Conservation (phyloP, 1,284 basidiomycete genomes). For the Puccinia horiana region DNA sequence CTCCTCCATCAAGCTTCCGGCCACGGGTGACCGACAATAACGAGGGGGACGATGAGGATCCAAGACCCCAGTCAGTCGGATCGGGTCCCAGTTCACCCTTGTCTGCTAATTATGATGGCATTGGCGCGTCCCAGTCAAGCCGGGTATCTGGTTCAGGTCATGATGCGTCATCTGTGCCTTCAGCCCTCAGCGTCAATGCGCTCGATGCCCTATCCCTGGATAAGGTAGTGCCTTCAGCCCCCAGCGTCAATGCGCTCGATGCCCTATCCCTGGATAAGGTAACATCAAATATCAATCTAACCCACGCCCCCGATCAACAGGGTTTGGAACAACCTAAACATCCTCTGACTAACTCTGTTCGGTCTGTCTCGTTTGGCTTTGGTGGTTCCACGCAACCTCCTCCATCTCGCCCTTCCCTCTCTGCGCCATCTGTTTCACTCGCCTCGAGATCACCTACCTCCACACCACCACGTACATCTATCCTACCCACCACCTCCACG, state of each 20-base stretch:
- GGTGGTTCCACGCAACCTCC: background rate
- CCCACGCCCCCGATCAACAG: background rate
- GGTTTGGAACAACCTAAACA: background rate
- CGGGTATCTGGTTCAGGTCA: background rate
- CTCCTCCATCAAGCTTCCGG: background rate
- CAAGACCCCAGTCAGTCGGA: background rate
- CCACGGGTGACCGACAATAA: background rate
- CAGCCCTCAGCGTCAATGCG: background rate
- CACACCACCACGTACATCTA: background rate
- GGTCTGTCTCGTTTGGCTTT: slow-evolving; percentile 23
- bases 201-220: background rate
- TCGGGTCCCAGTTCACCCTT: background rate
- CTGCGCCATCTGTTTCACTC: background rate
- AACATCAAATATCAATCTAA: background rate
- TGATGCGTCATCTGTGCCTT: background rate
- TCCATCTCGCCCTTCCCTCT: background rate
- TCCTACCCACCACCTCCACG: too few species aligned
- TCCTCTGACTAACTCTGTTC: background rate
- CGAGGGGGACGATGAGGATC: background rate
- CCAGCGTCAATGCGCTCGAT: background rate
- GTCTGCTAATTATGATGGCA: background rate
- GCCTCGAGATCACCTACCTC: background rate
- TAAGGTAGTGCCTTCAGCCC: background rate
- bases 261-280: background rate
- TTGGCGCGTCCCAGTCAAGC: background rate